Evolutionary conservation across 805 yeast genomes (phyloP), one percentile per base, ranked within the genome.

Genomic region (Candida bentonensis): DNA sequence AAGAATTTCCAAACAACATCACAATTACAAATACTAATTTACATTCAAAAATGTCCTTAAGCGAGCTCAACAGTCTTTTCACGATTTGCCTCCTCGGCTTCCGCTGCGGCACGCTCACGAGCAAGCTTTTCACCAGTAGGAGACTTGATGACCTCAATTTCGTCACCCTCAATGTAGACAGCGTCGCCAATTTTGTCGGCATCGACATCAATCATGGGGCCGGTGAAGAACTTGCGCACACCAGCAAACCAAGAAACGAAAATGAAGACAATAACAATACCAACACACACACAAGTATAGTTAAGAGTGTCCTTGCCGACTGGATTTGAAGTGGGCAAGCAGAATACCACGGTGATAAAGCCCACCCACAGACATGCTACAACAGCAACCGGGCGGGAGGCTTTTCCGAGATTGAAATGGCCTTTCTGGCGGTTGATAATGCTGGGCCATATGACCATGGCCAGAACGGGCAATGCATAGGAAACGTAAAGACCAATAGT

Each of bases 171-270:
- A 25, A 39, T 39, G n/a, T 11, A 25, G 17, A 39, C 41, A 39
- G 41, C 5, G 36, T 30, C 36, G 5, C 36, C 36, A 30, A 30
- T 15, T 13, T 30, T 11, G 20, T 30, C 36, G 17, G 36, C 36
- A n/a, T 39, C 41, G 15, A 39, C 30, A 36, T 25, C 15, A 21
- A 26, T n/a, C 28, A 41, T 5, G 7, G 36, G 27, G 77, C 76
- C 55, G 82, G 66, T 50, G n/a, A 30, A 30, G 17, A 30, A 74
- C 59, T 62, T 62, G 78, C 65, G 82, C 92, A 82, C 84, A 81
- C 79, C 86, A 78, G n/a, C 11, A 15, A 9, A 30, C 36, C 36
- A 30, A 11, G 36, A 30, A 27, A 54, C 51, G 15, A 51, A 56
- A 9, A 54, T 49, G 33, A 54, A 54, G 42, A 54, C 48, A 17